A percentile compares a stretch with the other conserved stretches of the same genome.
phyloP scores from a whole-genome alignment of 331 rosid genomes.

The Prunus yedoensis region DNA sequence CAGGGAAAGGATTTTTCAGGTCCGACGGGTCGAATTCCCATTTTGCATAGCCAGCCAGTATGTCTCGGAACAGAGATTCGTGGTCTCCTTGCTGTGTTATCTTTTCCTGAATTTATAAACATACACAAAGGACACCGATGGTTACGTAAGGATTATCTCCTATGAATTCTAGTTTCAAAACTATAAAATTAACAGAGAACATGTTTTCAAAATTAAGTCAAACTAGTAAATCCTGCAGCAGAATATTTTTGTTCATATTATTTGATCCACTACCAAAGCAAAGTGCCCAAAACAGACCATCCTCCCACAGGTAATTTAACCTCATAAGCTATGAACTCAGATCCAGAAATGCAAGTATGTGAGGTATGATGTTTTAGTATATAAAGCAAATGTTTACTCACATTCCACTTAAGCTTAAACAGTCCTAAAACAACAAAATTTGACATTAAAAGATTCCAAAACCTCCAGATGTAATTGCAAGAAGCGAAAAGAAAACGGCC shows the following conservation, averaged over 20 bases:
- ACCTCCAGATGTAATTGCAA: not conserved
- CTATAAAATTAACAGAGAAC: not conserved
- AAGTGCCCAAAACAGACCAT: not conserved
- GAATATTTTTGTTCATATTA: not conserved
- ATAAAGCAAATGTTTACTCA: not conserved
- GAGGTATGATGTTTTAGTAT: not conserved
- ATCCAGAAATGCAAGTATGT: too few species aligned
- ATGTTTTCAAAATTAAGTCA: not conserved
- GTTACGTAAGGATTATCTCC: not conserved
- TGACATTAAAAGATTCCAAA: not conserved
- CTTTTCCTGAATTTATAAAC: conserved; percentile 47
- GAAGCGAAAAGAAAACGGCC: not conserved
- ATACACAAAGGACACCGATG: not conserved
- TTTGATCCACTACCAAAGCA: not conserved
- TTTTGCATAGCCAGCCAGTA: conserved; percentile 39
- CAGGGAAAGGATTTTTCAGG: conserved; percentile 46
- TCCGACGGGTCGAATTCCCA: conserved; percentile 71
- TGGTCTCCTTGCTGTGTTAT: conserved; percentile 61
- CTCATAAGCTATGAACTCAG: not conserved
- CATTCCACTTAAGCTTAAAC: not conserved
- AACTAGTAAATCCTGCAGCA: not conserved
- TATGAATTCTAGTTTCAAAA: not conserved
- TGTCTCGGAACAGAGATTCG: conserved; percentile 64
- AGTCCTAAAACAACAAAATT: not conserved
- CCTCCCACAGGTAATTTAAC: not conserved